Percentiles rank a stretch among this genome's conserved stretches.
Conservation (phyloP, 306 rosid species). For the Senna tora region DNA sequence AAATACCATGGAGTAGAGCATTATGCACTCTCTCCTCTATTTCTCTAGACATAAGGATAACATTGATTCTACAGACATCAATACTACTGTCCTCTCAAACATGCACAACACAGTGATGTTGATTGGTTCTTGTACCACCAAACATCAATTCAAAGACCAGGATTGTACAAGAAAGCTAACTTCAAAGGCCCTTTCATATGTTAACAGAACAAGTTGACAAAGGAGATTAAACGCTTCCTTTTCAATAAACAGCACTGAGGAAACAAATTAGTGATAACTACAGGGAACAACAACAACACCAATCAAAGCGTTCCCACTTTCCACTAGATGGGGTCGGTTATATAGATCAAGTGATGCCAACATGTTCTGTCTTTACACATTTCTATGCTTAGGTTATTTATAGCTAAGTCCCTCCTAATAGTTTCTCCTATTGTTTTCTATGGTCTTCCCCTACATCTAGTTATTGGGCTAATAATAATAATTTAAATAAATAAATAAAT, state of each 20-base stretch:
- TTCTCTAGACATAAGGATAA: not conserved
- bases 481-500: not conserved
- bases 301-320: too few relatives aligned
- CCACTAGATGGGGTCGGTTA: too few relatives aligned
- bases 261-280: conserved; percentile 24
- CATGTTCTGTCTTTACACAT: too few relatives aligned
- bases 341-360: too few relatives aligned
- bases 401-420: too few relatives aligned
- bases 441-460: too few relatives aligned
- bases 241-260: conserved; percentile 15
- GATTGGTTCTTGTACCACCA: conserved; percentile 11
- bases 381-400: too few relatives aligned
- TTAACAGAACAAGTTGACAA: not conserved
- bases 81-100: not conserved
- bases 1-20: not conserved
- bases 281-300: not conserved
- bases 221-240: conserved; percentile 14
- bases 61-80: conserved; percentile 12
- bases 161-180: not conserved
- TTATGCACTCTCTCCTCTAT: not conserved
- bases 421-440: too few relatives aligned
- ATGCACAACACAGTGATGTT: not conserved
- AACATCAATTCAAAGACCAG: conserved; percentile 21
- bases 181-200: conserved; percentile 7
- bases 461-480: too few relatives aligned